Percentiles rank a stretch among this genome's conserved stretches.
Evolutionary conservation across 768 basidiomycete genomes (phyloP).

Genomic region (Hericium coralloides): DNA sequence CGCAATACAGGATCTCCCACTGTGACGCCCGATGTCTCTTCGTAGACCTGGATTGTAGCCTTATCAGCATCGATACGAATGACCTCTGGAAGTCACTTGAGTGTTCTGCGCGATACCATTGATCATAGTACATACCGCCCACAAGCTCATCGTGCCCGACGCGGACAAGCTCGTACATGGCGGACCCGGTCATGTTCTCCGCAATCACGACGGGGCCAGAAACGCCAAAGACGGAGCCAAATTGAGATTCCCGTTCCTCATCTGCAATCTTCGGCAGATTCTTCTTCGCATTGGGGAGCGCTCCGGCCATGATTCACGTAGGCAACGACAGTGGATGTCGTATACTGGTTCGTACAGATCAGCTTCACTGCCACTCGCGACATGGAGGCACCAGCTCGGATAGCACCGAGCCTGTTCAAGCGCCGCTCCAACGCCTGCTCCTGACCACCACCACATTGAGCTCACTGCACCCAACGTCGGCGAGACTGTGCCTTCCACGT

Average conservation of each 20-base stretch:
- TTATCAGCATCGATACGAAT: slow-evolving; percentile 98
- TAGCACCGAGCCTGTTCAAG: slow-evolving; percentile 3
- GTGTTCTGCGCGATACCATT: background rate
- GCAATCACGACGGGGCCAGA: slow-evolving; percentile 98
- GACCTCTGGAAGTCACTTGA: slow-evolving; percentile 60
- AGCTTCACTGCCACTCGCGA: no score
- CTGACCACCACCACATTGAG: slow-evolving; percentile 16
- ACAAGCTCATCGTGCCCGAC: slow-evolving; percentile 98
- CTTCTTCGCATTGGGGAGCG: slow-evolving; percentile 82
- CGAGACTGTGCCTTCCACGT: background rate
- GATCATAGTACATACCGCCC: slow-evolving; percentile 55
- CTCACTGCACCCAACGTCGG: slow-evolving; percentile 12
- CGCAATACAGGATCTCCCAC: slow-evolving; percentile 97
- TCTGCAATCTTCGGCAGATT: slow-evolving; percentile 82
- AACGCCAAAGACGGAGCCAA: slow-evolving; percentile 88
- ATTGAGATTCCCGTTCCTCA: slow-evolving; percentile 82
- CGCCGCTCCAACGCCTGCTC: slow-evolving; percentile 14
- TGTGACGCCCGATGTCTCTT: slow-evolving; percentile 98
- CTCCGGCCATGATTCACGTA: slow-evolving; percentile 68
- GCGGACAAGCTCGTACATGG: slow-evolving; percentile 97
- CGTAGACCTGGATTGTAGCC: slow-evolving; percentile 98
- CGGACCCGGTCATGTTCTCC: slow-evolving; percentile 91
- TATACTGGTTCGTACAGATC: no score
- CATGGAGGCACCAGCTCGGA: background rate
- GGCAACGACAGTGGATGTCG: background rate